phyloP scores from a whole-genome alignment of 495 filamentous ascomycete genomes.

The Podospora pseudopauciseta region DNA sequence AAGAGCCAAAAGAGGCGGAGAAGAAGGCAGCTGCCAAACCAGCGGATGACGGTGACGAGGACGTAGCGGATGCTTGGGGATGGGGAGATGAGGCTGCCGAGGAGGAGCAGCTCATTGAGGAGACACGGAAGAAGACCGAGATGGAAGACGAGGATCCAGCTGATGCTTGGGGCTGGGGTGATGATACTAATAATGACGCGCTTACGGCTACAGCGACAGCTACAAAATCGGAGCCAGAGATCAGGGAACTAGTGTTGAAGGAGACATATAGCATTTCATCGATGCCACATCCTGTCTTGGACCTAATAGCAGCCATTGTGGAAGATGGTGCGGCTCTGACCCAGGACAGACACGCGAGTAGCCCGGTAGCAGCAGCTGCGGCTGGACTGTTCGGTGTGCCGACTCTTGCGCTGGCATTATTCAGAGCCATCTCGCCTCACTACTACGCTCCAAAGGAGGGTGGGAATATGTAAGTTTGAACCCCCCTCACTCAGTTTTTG shows the following conservation, averaged over 20 bases:
- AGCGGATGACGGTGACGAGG: slow-evolving; percentile 38
- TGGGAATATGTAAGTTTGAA: slow-evolving; percentile 66
- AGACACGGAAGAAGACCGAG: slow-evolving; percentile 13
- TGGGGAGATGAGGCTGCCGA: slow-evolving; percentile 55
- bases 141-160: slow-evolving; percentile 51
- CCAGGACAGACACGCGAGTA: slow-evolving; percentile 35
- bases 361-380: slow-evolving; percentile 64
- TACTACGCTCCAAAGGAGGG: slow-evolving; percentile 66
- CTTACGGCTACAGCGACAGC: slow-evolving; percentile 17
- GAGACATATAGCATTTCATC: slow-evolving; percentile 86
- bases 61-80: slow-evolving; percentile 55
- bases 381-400: slow-evolving; percentile 75
- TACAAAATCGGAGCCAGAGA: slow-evolving; percentile 21
- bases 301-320: slow-evolving; percentile 65
- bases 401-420: slow-evolving; percentile 82
- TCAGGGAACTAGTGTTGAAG: slow-evolving; percentile 63
- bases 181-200: slow-evolving; percentile 41
- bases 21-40: neutral
- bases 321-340: slow-evolving; percentile 65
- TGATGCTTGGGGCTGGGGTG: slow-evolving; percentile 74
- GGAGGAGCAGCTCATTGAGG: slow-evolving; percentile 27
- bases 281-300: slow-evolving; percentile 71
- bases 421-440: slow-evolving; percentile 77
- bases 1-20: slow-evolving; percentile 20
- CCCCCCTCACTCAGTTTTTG: neutral